Evolutionary conservation across 2,329 filamentous ascomycete genomes (phyloP).

Genomic region (Aspergillus niger): DNA sequence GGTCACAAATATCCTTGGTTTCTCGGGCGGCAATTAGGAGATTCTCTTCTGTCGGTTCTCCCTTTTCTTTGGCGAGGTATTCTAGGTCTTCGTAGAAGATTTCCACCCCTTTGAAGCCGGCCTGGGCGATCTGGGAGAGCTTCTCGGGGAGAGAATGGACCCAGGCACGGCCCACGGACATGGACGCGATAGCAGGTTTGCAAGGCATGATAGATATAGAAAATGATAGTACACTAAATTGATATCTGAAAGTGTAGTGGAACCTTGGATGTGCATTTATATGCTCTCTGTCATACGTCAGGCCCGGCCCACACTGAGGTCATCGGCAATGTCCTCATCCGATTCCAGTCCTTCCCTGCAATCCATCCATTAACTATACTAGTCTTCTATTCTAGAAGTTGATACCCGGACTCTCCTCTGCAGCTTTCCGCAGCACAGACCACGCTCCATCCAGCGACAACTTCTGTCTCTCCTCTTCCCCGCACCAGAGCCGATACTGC

Average conservation of each 20-base stretch:
- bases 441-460: conserved; percentile 35
- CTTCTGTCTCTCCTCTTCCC: conserved; percentile 27
- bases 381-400: conserved; percentile 25
- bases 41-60: conserved; percentile 46
- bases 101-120: conserved; percentile 71
- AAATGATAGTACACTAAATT: background rate
- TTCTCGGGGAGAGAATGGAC: conserved; percentile 68
- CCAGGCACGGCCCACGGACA: conserved; percentile 72
- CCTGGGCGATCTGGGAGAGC: conserved; percentile 63
- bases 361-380: too few relatives aligned
- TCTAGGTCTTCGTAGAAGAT: conserved; percentile 77
- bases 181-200: conserved; percentile 66
- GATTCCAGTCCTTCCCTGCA: background rate
- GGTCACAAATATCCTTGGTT: conserved; percentile 53
- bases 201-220: conserved; percentile 1
- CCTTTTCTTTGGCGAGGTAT: conserved; percentile 57
- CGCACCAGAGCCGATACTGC: conserved; percentile 45
- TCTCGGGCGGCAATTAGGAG: conserved; percentile 61
- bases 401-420: conserved; percentile 37
- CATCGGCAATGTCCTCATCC: background rate
- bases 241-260: background rate
- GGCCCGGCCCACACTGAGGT: background rate
- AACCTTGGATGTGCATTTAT: too few relatives aligned
- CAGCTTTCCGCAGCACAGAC: conserved; percentile 34
- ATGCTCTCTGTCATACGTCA: background rate